Evolutionary conservation across 2,329 filamentous ascomycete genomes (phyloP).

Genomic region (Fusarium sp.): DNA sequence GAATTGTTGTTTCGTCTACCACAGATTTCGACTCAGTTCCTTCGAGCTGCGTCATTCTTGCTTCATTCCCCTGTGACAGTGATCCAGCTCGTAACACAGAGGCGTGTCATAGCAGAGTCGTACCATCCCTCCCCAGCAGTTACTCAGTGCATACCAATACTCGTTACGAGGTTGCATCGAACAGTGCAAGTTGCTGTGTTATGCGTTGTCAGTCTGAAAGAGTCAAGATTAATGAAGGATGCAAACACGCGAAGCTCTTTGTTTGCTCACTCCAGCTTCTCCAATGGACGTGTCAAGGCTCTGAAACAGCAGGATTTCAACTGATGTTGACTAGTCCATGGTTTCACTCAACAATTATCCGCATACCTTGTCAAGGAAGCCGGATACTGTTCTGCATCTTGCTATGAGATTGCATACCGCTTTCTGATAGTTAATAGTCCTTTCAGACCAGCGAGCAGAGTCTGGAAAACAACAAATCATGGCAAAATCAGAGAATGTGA

Average conservation of each 20-base stretch:
- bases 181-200: not conserved
- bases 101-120: conserved; percentile 27
- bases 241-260: not conserved
- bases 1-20: conserved; percentile 1
- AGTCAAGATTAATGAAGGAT: not conserved
- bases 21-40: not conserved
- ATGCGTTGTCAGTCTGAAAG: conserved; percentile 1
- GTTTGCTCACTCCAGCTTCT: not conserved
- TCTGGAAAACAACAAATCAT: not conserved
- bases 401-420: conserved; percentile 2
- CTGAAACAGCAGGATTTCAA: not conserved
- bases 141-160: not conserved
- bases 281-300: not conserved
- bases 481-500: not conserved
- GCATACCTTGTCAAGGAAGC: not conserved
- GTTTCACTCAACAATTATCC: not conserved
- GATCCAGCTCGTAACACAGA: conserved; percentile 14
- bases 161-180: not conserved
- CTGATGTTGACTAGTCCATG: not conserved
- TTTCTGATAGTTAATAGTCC: too few relatives aligned
- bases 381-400: conserved; percentile 9
- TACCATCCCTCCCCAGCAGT: not conserved
- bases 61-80: conserved; percentile 23
- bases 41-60: conserved; percentile 29
- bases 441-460: not conserved